Percentiles rank a stretch among this genome's conserved stretches.
Conservation (phyloP, 192 early-diverging fungal species). For the Backusella tarrabulga region DNA sequence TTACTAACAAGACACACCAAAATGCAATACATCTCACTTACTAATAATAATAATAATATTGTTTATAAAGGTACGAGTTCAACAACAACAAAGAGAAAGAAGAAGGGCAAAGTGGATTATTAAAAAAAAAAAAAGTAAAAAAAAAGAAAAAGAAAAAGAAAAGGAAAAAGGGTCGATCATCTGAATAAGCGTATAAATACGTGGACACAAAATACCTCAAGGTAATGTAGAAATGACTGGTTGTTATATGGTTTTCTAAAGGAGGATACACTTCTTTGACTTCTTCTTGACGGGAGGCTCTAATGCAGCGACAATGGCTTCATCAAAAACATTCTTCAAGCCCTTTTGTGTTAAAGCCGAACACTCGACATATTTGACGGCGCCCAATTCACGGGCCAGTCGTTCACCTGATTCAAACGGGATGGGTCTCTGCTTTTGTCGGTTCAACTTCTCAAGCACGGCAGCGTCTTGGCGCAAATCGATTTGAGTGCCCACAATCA, state of each 20-base stretch:
- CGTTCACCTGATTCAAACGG: conserved; percentile 74
- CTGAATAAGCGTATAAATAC: neutral
- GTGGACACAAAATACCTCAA: neutral
- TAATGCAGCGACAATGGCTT: conserved; percentile 95
- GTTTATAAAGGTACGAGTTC: neutral
- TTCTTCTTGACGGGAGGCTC: conserved; percentile 80
- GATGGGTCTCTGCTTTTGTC: conserved; percentile 83
- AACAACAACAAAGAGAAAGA: neutral
- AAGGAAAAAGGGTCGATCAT: neutral
- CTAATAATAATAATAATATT: neutral
- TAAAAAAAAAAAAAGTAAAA: neutral
- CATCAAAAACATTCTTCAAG: conserved; percentile 89
- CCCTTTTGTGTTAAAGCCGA: conserved; percentile 88
- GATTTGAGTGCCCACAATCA: conserved; percentile 88
- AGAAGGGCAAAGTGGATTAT: neutral
- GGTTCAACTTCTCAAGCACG: conserved; percentile 72
- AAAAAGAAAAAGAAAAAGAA: neutral
- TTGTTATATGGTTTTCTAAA: conserved; percentile 44
- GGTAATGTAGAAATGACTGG: neutral
- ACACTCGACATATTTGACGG: conserved; percentile 92
- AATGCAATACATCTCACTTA: too few species aligned
- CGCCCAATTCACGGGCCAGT: conserved; percentile 79
- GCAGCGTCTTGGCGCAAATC: conserved; percentile 83
- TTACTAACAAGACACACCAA: too few species aligned
- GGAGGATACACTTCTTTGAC: conserved; percentile 74